Conservation (phyloP, 2,329 filamentous ascomycete genomes). For the Exophiala alcalophila region DNA sequence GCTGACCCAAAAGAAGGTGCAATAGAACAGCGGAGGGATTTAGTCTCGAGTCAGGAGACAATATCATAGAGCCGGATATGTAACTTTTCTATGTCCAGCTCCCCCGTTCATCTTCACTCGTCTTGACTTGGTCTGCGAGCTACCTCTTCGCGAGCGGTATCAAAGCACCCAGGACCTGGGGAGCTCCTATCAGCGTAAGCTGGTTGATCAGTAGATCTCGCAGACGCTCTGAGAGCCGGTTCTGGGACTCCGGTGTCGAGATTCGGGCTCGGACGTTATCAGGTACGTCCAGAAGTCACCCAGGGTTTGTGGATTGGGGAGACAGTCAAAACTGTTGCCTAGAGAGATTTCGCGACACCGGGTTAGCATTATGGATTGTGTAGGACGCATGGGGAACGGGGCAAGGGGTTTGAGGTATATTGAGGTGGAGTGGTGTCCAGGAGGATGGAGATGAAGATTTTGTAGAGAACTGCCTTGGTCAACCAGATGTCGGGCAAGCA, state of each 20-base stretch:
- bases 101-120: slow-evolving; percentile 16
- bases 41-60: too few species aligned
- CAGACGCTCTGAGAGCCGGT: slow-evolving; percentile 21
- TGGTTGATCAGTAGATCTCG: slow-evolving; percentile 35
- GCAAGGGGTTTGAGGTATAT: too few species aligned
- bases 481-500: slow-evolving; percentile 29
- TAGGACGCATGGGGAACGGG: too few species aligned
- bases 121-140: too few species aligned
- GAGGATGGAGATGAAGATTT: too few species aligned
- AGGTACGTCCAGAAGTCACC: slow-evolving; percentile 33
- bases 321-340: slow-evolving; percentile 31
- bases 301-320: slow-evolving; percentile 31
- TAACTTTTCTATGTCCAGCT: slow-evolving; percentile 19
- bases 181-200: slow-evolving; percentile 35
- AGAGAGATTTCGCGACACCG: too few species aligned
- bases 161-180: slow-evolving; percentile 33
- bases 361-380: too few species aligned
- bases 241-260: slow-evolving; percentile 4
- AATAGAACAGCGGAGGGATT: too few species aligned
- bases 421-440: too few species aligned
- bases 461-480: slow-evolving; percentile 32
- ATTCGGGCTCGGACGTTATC: slow-evolving; percentile 20
- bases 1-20: too few species aligned
- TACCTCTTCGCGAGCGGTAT: slow-evolving; percentile 33
- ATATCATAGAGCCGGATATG: too few species aligned